Evolutionary conservation across 805 yeast genomes (phyloP), one percentile per base, ranked within the genome.

Genomic region (Nakazawaea ernobii): DNA sequence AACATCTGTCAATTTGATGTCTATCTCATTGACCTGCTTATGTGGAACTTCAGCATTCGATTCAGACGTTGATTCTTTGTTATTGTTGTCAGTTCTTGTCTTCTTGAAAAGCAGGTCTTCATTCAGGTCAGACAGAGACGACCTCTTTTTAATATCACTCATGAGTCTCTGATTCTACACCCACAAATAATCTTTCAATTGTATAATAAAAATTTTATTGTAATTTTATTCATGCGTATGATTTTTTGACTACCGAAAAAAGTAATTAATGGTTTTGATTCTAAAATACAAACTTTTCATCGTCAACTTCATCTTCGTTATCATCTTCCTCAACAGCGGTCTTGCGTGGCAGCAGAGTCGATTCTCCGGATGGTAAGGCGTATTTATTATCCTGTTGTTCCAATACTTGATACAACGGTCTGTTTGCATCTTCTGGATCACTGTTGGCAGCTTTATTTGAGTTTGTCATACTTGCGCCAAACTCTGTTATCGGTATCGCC

Each of bases 371-470:
- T 20, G 17, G 35, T 5, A 39, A 29, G n/a, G 14, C 15, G 27
- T 46, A 46, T 17, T 20, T 40, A 38, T 46, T 30, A 6, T 46
- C 42, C 11, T 52, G 55, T 29, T 61, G 63, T 26, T 64, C 56
- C 17, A 70, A 51, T 8, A 70, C 67, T 2, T 61, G 57, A 48
- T 63, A 71, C 11, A 69, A 52, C 7, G 59, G 55, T 35, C 54
- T 54, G 1, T 48, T 50, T 28, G 26, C 32, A 11, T 56, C 60
- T 8, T 55, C 56, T 14, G 36, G 57, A 5, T 47, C 54, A 3
- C 43, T 45, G 8, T 39, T 52, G 32, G 35, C 4, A 55, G 50
- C 17, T 8, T 52, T 17, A 6, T 13, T 9, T 20, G 11, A n/a
- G 10, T 42, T 3, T n/a, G 33, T 40, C n/a, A 42, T 53, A 8